Base-by-base conservation (phyloP, 2,329 filamentous ascomycete species). In the Metarhizium brunneum region DNA sequence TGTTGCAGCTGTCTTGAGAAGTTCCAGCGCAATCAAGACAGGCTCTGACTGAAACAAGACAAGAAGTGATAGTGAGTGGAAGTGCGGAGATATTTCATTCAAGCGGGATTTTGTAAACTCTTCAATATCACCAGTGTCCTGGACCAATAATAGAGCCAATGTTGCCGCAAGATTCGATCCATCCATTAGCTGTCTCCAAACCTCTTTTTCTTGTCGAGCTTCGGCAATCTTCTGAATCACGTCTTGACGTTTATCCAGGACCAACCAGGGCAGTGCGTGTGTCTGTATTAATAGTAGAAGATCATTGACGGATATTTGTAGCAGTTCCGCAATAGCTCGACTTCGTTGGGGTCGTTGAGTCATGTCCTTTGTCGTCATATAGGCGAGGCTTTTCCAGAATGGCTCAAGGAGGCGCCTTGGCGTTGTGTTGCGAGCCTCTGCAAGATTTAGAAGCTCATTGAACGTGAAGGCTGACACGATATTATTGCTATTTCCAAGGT, bases 321-420 rank as follows among this genome's bases (percentile, higher is more conserved):
- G 77, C 35, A 97, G 72, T 60, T 95, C 90, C 29, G 91, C 90
- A 51, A 97, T 78, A 48, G 87, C 80, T 55, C 88, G 84, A 50
- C 85, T 86, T 65, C 92, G 87, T 63, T 94, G 89, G n/a, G 94
- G 92, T 50, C 87, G 83, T 50, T 82, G 79, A 25, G 86, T 79
- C 58, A 97, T 79, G 63, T 96, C 90, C 67, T 91, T 92, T 32
- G 94, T 86, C 2, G 90, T 85, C 52, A 86, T 81, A 57, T 92
- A 87, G 0, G 90, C 92, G 48, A 99, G 77, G 35, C 82, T 92
- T 61, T 84, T 83, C 92, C 92, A 97, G 68, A 91, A 97, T 0
- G 92, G 91, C 55, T 86, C 84, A 56, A 97, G 86, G 0, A 99
- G 74, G 16, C 84, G 82, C 32, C 80, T 78, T 2, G 86, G 80